Percentiles rank a stretch among this genome's conserved stretches.
phyloP scores from a whole-genome alignment of 805 yeast species.

The Starmerella cellae region DNA sequence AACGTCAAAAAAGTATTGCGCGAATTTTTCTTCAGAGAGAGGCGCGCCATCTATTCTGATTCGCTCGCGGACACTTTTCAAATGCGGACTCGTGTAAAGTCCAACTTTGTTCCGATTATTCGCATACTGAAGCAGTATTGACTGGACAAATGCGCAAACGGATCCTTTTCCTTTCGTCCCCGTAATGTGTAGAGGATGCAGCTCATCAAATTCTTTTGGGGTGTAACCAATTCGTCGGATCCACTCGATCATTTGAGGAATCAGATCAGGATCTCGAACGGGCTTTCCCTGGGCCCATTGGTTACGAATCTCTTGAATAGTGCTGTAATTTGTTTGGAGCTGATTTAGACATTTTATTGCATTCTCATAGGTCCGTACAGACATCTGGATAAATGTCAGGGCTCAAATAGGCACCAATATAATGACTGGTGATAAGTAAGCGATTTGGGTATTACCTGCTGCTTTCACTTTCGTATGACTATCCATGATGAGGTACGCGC shows the following conservation, averaged over 20 bases:
- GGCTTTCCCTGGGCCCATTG: constrained; percentile 41
- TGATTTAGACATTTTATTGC: constrained; percentile 77
- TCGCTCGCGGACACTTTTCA: constrained; percentile 84
- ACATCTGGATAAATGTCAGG: too few species aligned
- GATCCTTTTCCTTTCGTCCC: constrained; percentile 99
- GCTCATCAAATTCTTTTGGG: constrained; percentile 51
- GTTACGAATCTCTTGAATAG: constrained; percentile 67
- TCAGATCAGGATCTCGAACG: constrained; percentile 42
- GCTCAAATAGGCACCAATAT: too few species aligned
- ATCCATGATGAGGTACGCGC: too few species aligned
- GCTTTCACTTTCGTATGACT: too few species aligned
- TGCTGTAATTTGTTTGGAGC: constrained; percentile 80
- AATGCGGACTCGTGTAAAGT: constrained; percentile 90
- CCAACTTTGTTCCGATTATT: constrained; percentile 48
- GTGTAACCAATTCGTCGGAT: constrained; percentile 53
- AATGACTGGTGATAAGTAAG: too few species aligned
- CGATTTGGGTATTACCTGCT: too few species aligned
- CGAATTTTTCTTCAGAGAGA: constrained; percentile 62
- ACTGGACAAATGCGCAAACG: constrained; percentile 84
- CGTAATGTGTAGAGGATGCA: constrained; percentile 81
- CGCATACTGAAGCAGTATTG: constrained; percentile 55
- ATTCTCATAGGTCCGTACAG: constrained; percentile 34
- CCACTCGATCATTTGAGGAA: constrained; percentile 81
- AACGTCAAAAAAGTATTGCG: constrained; percentile 84
- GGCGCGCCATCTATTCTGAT: constrained; percentile 80